Percentiles rank a stretch among this genome's conserved stretches.
Conservation (phyloP, 257 asterid genomes). For the Fraxinus cuspidata region DNA sequence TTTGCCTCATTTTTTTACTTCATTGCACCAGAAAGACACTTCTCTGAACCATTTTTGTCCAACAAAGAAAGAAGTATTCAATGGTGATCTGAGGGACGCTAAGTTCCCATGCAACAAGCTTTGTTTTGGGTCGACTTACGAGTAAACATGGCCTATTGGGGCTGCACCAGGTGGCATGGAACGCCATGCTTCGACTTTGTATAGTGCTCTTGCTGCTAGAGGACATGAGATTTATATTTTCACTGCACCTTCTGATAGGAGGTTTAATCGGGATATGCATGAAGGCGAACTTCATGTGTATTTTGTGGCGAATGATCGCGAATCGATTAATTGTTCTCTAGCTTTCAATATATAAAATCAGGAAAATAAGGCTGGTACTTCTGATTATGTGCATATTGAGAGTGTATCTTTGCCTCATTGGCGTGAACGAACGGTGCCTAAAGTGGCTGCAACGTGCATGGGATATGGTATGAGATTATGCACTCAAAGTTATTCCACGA, state of each 20-base stretch:
- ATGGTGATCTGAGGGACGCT: slow-evolving; percentile 20
- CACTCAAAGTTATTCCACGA: slow-evolving; percentile 32
- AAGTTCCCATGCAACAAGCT: slow-evolving; percentile 36
- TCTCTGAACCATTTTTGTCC: not conserved
- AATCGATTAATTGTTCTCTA: slow-evolving; percentile 22
- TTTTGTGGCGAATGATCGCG: slow-evolving; percentile 29
- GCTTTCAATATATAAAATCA: slow-evolving; percentile 25
- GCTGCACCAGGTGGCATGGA: slow-evolving; percentile 39
- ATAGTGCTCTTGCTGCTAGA: slow-evolving; percentile 21
- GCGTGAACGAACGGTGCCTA: slow-evolving; percentile 30
- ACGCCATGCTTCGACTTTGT: slow-evolving; percentile 31
- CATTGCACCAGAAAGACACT: not conserved
- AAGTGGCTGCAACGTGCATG: slow-evolving; percentile 36
- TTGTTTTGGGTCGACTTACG: slow-evolving; percentile 19
- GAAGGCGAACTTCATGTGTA: slow-evolving; percentile 15
- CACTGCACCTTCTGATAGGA: slow-evolving; percentile 8
- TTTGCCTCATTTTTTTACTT: slow-evolving; percentile 16
- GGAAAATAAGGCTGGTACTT: slow-evolving; percentile 5
- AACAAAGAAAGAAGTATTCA: not conserved
- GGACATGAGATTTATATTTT: slow-evolving; percentile 33
- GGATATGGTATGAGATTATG: slow-evolving; percentile 38
- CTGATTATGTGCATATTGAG: slow-evolving; percentile 27
- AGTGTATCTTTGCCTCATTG: slow-evolving; percentile 30
- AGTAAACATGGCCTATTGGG: slow-evolving; percentile 31
- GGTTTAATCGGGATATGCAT: slow-evolving; percentile 22